Evolutionary conservation across 2,329 filamentous ascomycete genomes (phyloP), one percentile per base, ranked within the genome.

Genomic region (Ophiocordyceps camponoti-saundersi): DNA sequence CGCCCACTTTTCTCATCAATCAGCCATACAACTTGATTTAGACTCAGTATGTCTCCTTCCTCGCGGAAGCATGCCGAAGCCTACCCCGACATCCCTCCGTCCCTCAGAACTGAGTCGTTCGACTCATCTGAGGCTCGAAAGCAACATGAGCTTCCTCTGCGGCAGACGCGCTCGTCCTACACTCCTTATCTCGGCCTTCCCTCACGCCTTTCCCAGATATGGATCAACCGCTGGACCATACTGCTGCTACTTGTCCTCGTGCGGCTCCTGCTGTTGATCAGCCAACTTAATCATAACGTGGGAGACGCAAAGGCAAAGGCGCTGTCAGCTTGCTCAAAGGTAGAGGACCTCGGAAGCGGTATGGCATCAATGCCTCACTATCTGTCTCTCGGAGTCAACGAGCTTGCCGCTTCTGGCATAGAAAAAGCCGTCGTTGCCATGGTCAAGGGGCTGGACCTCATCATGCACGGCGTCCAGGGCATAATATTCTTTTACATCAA

Each of bases 361-460:
- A 90, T 98, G 86, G 92, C 90, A 39, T 96, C 92, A 36, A 95
- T 96, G 88, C 92, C 92, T 48, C 84, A 95, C 64, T 96, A 95
- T 66, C 80, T 96, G 60, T 85, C 89, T 2, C 70, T 75, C 46
- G 92, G 92, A 47, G 81, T 95, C 60, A 98, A 98, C 65, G 77
- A 86, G 49, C 68, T 96, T 54, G 83, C 86, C 8, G 85, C 87
- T 30, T 73, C 73, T 44, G 82, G 85, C 48, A 81, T 96, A 53
- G 85, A 89, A 55, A 80, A 82, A 55, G 79, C 87, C 10, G 79
- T 96, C 53, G 74, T 79, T 51, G 90, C 79, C 44, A 74, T 96
- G 61, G 85, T 92, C 62, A 71, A 78, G 41, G 79, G 92, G 65
- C 72, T 96, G 45, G 71, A 80, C 50, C 71, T 96, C 59, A 80